These are phyloP conservation scores for Ceratocystis destructans DNA, from an alignment of 2,329 filamentous ascomycete species.

Conservation along the genomic window DNA sequence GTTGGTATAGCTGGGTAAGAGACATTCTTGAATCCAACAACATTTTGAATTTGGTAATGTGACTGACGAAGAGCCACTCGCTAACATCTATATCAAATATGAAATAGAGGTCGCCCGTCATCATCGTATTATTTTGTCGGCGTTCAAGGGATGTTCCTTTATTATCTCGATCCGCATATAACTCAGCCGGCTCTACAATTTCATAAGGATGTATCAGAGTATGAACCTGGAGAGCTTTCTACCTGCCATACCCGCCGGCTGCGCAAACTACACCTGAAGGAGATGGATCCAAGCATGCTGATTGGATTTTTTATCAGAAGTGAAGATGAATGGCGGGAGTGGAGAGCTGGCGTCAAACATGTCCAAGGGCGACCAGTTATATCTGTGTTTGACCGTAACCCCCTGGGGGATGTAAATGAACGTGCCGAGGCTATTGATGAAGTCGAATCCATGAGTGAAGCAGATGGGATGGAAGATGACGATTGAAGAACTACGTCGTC, in stretches of 20 bases:
- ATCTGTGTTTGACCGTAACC: slow-evolving; percentile 62
- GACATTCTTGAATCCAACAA: background rate
- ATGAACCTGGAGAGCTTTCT: slow-evolving; percentile 58
- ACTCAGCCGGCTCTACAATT: slow-evolving; percentile 63
- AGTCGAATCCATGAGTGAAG: slow-evolving; percentile 76
- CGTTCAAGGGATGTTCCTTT: slow-evolving; percentile 58
- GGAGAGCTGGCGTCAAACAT: slow-evolving; percentile 62
- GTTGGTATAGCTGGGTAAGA: slow-evolving; percentile 84
- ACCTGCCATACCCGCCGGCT: slow-evolving; percentile 80
- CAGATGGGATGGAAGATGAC: slow-evolving; percentile 27
- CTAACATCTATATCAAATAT: slow-evolving; percentile 11
- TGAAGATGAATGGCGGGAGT: slow-evolving; percentile 70
- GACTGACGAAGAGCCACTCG: background rate
- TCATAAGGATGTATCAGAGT: slow-evolving; percentile 40
- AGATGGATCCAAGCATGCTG: slow-evolving; percentile 98
- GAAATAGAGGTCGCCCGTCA: slow-evolving; percentile 66
- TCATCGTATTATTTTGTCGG: slow-evolving; percentile 59
- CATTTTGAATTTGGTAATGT: background rate
- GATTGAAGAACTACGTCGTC: background rate
- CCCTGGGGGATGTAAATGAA: slow-evolving; percentile 42
- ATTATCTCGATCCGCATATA: slow-evolving; percentile 89
- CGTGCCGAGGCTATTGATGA: slow-evolving; percentile 69
- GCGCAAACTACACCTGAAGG: slow-evolving; percentile 66
- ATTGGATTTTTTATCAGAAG: slow-evolving; percentile 80
- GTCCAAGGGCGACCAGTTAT: slow-evolving; percentile 75